Evolutionary conservation across 805 yeast genomes (phyloP), one percentile per base, ranked within the genome.

Genomic region (Teunomyces kruisii): DNA sequence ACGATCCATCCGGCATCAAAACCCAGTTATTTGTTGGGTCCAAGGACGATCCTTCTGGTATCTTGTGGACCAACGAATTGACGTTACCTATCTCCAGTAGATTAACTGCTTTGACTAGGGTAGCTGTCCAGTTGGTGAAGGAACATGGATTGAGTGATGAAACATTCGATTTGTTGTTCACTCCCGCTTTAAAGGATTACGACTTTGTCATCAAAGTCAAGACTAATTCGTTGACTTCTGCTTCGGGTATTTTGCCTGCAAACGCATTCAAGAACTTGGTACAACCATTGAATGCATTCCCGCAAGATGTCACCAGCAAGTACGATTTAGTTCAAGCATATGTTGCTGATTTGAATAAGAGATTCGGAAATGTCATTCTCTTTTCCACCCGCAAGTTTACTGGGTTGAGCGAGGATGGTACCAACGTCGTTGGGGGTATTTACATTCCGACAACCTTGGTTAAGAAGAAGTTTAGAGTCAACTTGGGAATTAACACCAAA

Each of bases 1-100:
- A 72, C 41, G 98, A 92, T 68, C 97, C 98, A 24, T 79, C 83
- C 31, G 88, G 94, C 16, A 63, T 86, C 44, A 84, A 80, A 52
- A 76, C 86, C 4, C 96, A 94, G 53, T 80, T 84, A 60, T 89
- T 89, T 55, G 81, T 92, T 50, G 96, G 86, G 1, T 79, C 96
- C 1, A 84, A 82, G 58, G 84, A 81, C 49, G 98, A 94, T 58
- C 80, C 83, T n/a, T 80, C 92, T 9, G 98, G 98, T 37, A 81
- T 81, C 39, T 61, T 88, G 47, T 94, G 96, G 92, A 80, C 92
- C 3, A 75, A 78, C 51, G 76, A 75, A 39, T 57, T 76, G 32
- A 70, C 79, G 1, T 70, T 86, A 44, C 91, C 97, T 7, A 83
- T 91, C 46, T 90, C 96, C 4, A 77, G 91, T 9, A 81, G 99